Base-by-base conservation (phyloP, 2,329 filamentous ascomycete species). In the Microthyrium microscopicum region DNA sequence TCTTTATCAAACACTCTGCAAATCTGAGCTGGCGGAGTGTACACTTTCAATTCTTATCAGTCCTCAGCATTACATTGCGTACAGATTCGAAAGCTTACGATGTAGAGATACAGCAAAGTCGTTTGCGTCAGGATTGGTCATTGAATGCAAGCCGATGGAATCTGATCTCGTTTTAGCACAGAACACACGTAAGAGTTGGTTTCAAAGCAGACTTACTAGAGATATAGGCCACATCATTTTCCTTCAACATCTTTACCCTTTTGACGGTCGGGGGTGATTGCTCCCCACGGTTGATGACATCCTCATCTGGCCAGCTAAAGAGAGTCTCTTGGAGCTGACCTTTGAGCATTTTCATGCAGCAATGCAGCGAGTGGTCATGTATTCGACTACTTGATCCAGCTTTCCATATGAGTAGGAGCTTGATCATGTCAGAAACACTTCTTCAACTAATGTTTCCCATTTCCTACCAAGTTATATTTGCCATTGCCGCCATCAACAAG, bases 391-490 rank as follows among this genome's bases (percentile, higher is more conserved):
- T 70, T 56, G 82, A 82, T 33, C 79, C 78, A 1, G 85, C 84
- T 12, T 74, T 77, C 85, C 85, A 94, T 25, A 92, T 84, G 26
- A 93, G 70, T 30, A 93, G 71, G 40, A 92, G 69, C 79, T 87
- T 52, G 46, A 35, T 33, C 31, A 38, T 48, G 41, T 33, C 12
- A 13, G 4, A 29, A 19, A 26, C 5, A 24, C n/a, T 35, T 16
- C 33, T 12, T 15, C 12, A 21, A 9, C 3, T 22, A 20, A 34
- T 11, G 1, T n/a, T 22, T 19, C 15, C 19, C 35, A 31, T 35
- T 34, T 55, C 68, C 49, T 56, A 79, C 73, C 51, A 82, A 53
- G 46, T 82, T 82, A 47, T 73, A 75, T 54, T 80, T 81, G 38
- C 73, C 83, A 45, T 93, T 93, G 3, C 84, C 82, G 50, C 84